A percentile compares a stretch with the other conserved stretches of the same genome.
These are phyloP conservation scores for Aureobasidium sp. DNA, from an alignment of 2,329 filamentous ascomycete species.

Conservation along the genomic window DNA sequence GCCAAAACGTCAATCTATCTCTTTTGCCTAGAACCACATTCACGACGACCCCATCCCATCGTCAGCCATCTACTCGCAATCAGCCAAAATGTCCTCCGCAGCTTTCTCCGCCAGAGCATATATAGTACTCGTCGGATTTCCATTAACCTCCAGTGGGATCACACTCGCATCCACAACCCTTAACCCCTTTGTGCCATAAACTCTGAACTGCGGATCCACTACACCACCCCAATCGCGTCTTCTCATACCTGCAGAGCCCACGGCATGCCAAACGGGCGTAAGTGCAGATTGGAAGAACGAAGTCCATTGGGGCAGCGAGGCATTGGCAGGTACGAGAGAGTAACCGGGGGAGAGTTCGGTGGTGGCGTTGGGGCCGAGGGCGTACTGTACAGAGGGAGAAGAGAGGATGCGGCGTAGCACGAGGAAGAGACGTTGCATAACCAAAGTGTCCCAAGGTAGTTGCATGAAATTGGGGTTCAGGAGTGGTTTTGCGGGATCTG, in stretches of 20 bases:
- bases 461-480: slow-evolving; percentile 36
- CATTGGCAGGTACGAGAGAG: background rate
- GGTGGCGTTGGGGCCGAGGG: slow-evolving; percentile 21
- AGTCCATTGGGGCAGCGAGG: slow-evolving; percentile 14
- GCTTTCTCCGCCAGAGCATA: slow-evolving; percentile 22
- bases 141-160: slow-evolving; percentile 20
- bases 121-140: slow-evolving; percentile 19
- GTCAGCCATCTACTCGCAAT: background rate
- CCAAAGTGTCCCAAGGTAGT: slow-evolving; percentile 27
- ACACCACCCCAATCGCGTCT: slow-evolving; percentile 22
- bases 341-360: slow-evolving; percentile 23
- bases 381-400: background rate
- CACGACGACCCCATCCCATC: no score
- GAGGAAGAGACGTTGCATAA: slow-evolving; percentile 26
- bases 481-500: slow-evolving; percentile 26
- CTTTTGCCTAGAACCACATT: no score
- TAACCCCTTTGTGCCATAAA: slow-evolving; percentile 24
- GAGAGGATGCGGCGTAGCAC: slow-evolving; percentile 21
- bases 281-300: background rate
- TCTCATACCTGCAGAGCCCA: slow-evolving; percentile 18
- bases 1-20: no score
- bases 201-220: slow-evolving; percentile 24
- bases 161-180: slow-evolving; percentile 29
- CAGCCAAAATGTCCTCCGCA: slow-evolving; percentile 8
- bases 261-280: background rate